Evolutionary conservation across 1,284 basidiomycete species (phyloP).

Genomic region (Apiotrichum laibachii): DNA sequence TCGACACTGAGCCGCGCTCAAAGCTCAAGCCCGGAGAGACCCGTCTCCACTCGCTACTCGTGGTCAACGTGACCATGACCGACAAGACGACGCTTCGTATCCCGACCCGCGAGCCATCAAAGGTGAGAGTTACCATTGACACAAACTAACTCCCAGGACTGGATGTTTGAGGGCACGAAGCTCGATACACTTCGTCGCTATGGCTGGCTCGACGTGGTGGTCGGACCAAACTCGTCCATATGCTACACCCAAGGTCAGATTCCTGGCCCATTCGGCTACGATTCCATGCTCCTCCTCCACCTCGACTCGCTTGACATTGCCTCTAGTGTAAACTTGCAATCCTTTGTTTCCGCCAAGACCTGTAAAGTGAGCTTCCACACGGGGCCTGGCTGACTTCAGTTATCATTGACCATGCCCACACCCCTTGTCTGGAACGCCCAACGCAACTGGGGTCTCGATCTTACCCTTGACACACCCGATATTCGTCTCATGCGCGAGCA

Average conservation of each 20-base stretch:
- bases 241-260: conserved; percentile 79
- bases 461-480: conserved; percentile 67
- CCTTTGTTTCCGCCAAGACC: conserved; percentile 68
- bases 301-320: conserved; percentile 73
- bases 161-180: conserved; percentile 33
- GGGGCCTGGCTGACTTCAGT: conserved; percentile 14
- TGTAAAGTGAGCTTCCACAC: conserved; percentile 53
- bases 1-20: conserved; percentile 60
- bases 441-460: conserved; percentile 71
- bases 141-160: conserved; percentile 24
- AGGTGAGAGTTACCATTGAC: conserved; percentile 11
- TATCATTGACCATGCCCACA: conserved; percentile 54
- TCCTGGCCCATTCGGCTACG: conserved; percentile 67
- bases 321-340: conserved; percentile 82
- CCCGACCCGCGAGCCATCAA: conserved; percentile 73
- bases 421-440: conserved; percentile 56
- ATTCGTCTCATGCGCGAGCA: conserved; percentile 83
- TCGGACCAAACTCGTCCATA: conserved; percentile 77
- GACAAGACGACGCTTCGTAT: conserved; percentile 72
- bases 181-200: conserved; percentile 57
- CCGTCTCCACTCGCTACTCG: conserved; percentile 74
- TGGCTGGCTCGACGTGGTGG: conserved; percentile 66
- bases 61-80: conserved; percentile 73
- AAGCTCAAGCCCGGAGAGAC: conserved; percentile 69
- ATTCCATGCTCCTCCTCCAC: conserved; percentile 72